A percentile compares a stretch with the other conserved stretches of the same genome.
Evolutionary conservation across 495 filamentous ascomycete genomes (phyloP).

Genomic region (Podospora pseudopauciseta): DNA sequence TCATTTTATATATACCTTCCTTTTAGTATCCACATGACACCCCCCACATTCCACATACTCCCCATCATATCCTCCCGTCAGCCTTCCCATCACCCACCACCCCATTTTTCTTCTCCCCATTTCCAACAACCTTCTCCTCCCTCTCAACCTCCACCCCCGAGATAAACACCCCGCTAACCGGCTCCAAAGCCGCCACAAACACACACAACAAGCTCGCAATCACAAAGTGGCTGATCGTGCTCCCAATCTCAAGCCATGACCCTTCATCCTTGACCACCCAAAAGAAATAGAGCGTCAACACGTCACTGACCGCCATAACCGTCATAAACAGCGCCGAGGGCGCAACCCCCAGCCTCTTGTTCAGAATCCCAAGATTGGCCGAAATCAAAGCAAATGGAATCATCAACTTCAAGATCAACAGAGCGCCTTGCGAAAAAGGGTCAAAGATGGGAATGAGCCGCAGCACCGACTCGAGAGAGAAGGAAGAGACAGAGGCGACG

Average conservation of each 20-base stretch:
- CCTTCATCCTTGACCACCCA: slow-evolving; percentile 95
- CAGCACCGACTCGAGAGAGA: slow-evolving; percentile 86
- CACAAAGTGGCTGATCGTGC: slow-evolving; percentile 88
- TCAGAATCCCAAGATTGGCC: slow-evolving; percentile 92
- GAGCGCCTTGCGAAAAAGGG: slow-evolving; percentile 85
- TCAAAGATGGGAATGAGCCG: slow-evolving; percentile 93
- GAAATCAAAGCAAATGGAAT: slow-evolving; percentile 93
- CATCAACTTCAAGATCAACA: slow-evolving; percentile 85
- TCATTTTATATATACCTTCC: not conserved
- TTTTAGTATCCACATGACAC: not conserved
- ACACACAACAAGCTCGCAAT: slow-evolving; percentile 87
- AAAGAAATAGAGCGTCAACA: slow-evolving; percentile 95
- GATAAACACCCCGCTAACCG: slow-evolving; percentile 78
- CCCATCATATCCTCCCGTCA: not conserved
- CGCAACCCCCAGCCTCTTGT: slow-evolving; percentile 74
- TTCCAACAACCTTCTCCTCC: slow-evolving; percentile 20
- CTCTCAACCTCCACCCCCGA: slow-evolving; percentile 70
- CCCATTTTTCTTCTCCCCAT: slow-evolving; percentile 16
- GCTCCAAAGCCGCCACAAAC: slow-evolving; percentile 87
- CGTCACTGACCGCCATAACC: slow-evolving; percentile 87
- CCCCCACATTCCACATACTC: not conserved
- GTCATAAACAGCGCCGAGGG: slow-evolving; percentile 89
- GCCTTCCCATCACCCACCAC: slow-evolving; percentile 19
- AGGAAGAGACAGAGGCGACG: slow-evolving; percentile 89
- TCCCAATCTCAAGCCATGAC: slow-evolving; percentile 95